Evolutionary conservation across 1,284 basidiomycete species (phyloP), one percentile per base, ranked within the genome.

Genomic region (Pholiota adiposa): DNA sequence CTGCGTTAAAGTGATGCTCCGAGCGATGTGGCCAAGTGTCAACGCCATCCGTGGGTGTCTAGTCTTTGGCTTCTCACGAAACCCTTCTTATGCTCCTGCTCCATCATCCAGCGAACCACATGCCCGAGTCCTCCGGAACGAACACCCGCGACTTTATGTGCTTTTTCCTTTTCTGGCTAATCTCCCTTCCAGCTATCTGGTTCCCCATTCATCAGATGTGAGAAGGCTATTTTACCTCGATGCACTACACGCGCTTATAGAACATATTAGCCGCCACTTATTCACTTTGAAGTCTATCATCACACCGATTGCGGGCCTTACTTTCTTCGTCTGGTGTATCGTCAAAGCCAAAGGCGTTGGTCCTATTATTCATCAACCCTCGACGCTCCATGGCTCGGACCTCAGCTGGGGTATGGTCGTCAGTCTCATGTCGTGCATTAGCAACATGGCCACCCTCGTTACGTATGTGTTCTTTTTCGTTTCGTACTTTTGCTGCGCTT

Each of bases 131-230:
- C 7, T 86, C 89, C 52, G 90, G 89, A 31, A 91, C 85, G 14
- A 88, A 80, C 49, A 89, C 88, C 2, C 77, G 81, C 40, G 87
- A 90, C 71, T 90, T 91, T 67, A 76, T 94, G 74, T 86, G 86
- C 63, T 96, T 96, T 83, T 89, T 95, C 79, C 78, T 96, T 62
- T 96, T 94, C 79, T 94, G 91, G 86, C 75, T 94, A 43, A 80
- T 94, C 56, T 90, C 87, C 33, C 79, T 95, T 11, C 90, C 92
- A 3, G 85, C 88, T 25, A 89, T 94, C 63, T 92, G 86, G 86
- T 88, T 93, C 60, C 90, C 90, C 3, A 86, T 93, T 44, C 90
- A 93, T 77, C 84, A 90, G 71, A 88, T 94, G 86, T 87, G 67
- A 59, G 83, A 73, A 34, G 18, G 38, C 65, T 51, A 56, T 60